Evolutionary conservation across 495 filamentous ascomycete species (phyloP).

Genomic region (Sordaria brevicollis): DNA sequence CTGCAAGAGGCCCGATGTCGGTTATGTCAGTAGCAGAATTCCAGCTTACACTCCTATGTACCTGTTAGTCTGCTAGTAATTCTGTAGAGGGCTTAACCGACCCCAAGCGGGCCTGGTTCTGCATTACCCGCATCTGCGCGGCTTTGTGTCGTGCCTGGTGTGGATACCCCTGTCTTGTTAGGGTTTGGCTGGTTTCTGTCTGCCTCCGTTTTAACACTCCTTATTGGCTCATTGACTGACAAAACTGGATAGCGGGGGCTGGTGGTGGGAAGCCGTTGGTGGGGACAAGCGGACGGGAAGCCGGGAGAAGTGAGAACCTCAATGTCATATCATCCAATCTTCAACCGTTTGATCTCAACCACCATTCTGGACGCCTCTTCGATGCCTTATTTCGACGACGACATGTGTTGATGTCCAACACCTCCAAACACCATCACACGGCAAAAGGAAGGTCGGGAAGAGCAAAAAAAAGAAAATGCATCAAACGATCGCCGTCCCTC

Average conservation of each 20-base stretch:
- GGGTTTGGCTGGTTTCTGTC: neutral
- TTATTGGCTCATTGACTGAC: neutral
- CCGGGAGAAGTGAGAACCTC: no score
- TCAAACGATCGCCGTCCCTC: neutral
- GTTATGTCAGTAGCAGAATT: neutral
- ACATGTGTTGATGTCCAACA: neutral
- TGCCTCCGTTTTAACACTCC: neutral
- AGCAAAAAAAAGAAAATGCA: neutral
- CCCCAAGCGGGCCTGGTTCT: no score
- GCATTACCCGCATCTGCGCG: neutral
- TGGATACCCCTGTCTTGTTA: neutral
- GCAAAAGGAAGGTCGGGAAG: neutral
- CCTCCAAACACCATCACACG: neutral
- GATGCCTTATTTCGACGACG: neutral
- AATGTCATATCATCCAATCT: neutral
- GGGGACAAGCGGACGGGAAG: neutral
- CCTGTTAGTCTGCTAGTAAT: no score
- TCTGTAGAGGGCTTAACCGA: no score
- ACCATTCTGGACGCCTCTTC: neutral
- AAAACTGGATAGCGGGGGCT: neutral
- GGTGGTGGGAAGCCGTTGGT: neutral
- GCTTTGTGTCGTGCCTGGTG: neutral
- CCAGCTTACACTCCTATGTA: no score
- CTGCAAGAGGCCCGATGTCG: no score
- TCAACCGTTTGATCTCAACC: neutral